Base-by-base conservation (phyloP, 2,329 filamentous ascomycete genomes). In the Parastagonospora avenae region DNA sequence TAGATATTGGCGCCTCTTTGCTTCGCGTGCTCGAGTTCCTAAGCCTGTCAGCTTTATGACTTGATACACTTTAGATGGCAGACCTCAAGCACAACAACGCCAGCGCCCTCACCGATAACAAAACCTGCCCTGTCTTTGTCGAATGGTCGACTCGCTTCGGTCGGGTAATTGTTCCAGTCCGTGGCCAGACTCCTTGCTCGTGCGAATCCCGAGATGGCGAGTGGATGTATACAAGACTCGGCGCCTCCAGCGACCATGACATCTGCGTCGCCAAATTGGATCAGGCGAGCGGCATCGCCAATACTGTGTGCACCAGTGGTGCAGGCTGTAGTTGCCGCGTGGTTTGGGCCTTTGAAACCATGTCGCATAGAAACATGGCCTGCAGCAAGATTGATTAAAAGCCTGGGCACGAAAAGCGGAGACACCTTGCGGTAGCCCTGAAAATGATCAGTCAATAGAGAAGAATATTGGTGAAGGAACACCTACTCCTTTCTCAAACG, bases 191-290 rank as follows among this genome's bases (percentile, higher is more conserved):
- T 97, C 52, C 93, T 85, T 1, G 92, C 91, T 55, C 92, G 84
- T 19, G 91, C 89, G 67, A 99, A 99, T 6, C 93, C 94, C 6
- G 92, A 91, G 61, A 97, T 89, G 1, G 93, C 90, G 37, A 99
- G 81, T 8, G 94, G 94, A 69, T 99, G 93, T 48, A 99, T 93
- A 72, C 94, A 99, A 0, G 93, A 92, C 74, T 99, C 94, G 8
- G 93, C 86, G 27, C 93, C 93, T 36, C 94, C 94, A n/a, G 94
- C 92, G 8, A 99, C 77, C 92, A 99, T 97, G 47, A 97, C 88
- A 72, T 96, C 84, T 39, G 93, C 93, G 70, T 97, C 93, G 6
- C 92, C 92, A 67, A 87, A 87, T n/a, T 88, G 85, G 55, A 99
- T 93, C 70, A 97, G 91, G 14, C 93, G 86, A n/a, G 90, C 87